Evolutionary conservation across 495 filamentous ascomycete genomes (phyloP), one percentile per base, ranked within the genome.

Genomic region (Parathielavia appendiculata): DNA sequence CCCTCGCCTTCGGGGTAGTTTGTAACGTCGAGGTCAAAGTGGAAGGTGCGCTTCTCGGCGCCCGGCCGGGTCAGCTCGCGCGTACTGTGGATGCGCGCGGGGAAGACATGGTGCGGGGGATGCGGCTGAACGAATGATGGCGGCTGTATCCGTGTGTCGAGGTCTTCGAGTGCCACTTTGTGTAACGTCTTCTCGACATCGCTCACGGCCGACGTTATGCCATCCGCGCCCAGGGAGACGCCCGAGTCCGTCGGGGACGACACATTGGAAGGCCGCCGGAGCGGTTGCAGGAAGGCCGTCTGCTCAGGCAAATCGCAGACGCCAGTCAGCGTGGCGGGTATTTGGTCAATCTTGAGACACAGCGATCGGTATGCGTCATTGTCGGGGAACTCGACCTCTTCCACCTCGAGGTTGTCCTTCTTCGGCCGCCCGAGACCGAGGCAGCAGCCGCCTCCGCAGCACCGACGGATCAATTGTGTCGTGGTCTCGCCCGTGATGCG

Each of bases 11-110:
- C 85, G 0, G 93, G 93, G 64, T 98, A 98, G 68, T 96, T 85
- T 30, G 93, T 97, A 44, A 98, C 88, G 64, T 97, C 93, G 40
- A 98, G 82, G 60, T 97, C 93, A 63, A 97, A 97, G 69, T 98
- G 93, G 71, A 90, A 96, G 0, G 93, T 98, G 44, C 92, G 79
- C 79, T 97, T 97, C 76, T 92, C 88, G 12, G 93, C 93, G n/a
- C 92, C 92, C n/a, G 79, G 75, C 60, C 83, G 86, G 1, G 93
- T 98, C 57, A 98, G 73, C 70, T 96, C 91, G 30, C 93, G 86
- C 1, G 90, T 83, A 65, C 82, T 82, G 69, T 88, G 83, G 43
- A 98, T 80, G 58, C 83, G 88, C 22, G 92, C 91, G 10, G 90
- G 86, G 71, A 86, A 93, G 48, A 98, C 92, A 52, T 90, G 79